Evolutionary conservation across 2,329 filamentous ascomycete species (phyloP), one percentile per base, ranked within the genome.

Genomic region (Aspergillus novoparasiticus): DNA sequence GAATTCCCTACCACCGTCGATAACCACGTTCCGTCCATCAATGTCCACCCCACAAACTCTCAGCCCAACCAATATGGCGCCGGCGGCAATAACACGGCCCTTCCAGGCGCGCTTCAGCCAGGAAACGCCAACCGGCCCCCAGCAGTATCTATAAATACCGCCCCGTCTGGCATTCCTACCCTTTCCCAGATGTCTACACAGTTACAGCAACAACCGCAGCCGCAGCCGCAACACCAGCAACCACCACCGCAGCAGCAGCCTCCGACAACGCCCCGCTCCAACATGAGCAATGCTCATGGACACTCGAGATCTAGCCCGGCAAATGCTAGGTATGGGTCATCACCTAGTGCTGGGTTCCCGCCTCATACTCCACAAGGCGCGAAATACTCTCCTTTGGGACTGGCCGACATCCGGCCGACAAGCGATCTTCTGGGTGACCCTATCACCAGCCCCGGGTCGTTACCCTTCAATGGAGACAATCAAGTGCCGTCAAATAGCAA

Each of bases 321-420:
- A 51, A 85, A 86, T 60, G 81, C 85, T 69, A 91, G 92, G 75
- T 92, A 90, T 79, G 85, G 87, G 16, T 71, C 79, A 10, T 76
- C 78, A 9, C 74, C 75, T 1, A 73, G 73, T 39, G 65, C 69
- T 55, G 85, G 82, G 56, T 87, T 80, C 65, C 69, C 68, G 59
- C 77, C 81, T 16, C 85, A 86, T 32, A 86, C 85, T n/a, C 83
- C 82, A 28, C 82, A 83, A 48, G 81, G 82, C 79, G 76, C 89
- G 81, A 84, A 92, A 68, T 94, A 95, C 75, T 96, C 94, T 10
- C 94, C 94, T 3, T 85, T 98, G 36, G 95, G 93, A 19, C 86
- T 98, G 50, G 92, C 93, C 64, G 94, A 98, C 77, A 97, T 98
- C 75, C 86, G 94, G 63, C 93, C 93, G 12, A 88, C 93, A 62